Percentiles rank a stretch among this genome's conserved stretches.
Conservation (phyloP, 805 yeast species). For the Zygotorulaspora florentina region DNA sequence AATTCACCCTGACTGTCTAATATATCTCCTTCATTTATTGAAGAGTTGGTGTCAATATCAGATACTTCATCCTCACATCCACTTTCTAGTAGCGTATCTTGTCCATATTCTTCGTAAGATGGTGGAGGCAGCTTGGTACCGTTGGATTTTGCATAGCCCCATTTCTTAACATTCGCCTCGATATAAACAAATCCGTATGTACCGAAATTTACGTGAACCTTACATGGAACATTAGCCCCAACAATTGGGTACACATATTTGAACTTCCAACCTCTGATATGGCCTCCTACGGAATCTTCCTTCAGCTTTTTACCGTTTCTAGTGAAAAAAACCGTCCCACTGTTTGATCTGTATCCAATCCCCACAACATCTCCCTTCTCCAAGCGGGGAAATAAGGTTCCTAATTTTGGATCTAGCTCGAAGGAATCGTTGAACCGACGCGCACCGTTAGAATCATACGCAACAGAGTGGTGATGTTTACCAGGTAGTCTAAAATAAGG, state of each 20-base stretch:
- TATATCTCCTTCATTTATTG: conserved; percentile 26
- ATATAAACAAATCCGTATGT: conserved; percentile 85
- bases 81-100: conserved; percentile 72
- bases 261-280: conserved; percentile 63
- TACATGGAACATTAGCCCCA: conserved; percentile 79
- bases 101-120: conserved; percentile 73
- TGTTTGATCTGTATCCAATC: conserved; percentile 75
- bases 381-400: conserved; percentile 53
- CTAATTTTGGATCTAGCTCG: conserved; percentile 40
- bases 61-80: conserved; percentile 47
- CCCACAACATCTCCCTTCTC: conserved; percentile 91
- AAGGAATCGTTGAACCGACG: conserved; percentile 81
- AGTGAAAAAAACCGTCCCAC: conserved; percentile 89
- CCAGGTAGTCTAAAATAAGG: conserved; percentile 95
- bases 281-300: conserved; percentile 80
- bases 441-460: conserved; percentile 84
- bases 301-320: conserved; percentile 86
- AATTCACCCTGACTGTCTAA: conserved; percentile 29
- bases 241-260: conserved; percentile 79
- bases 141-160: conserved; percentile 91
- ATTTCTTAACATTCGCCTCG: conserved; percentile 88
- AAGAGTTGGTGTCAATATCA: conserved; percentile 32
- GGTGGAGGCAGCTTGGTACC: conserved; percentile 94
- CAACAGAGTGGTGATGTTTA: conserved; percentile 73
- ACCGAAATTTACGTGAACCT: conserved; percentile 85